These are phyloP conservation scores for Closterium sp. DNA, from an alignment of 139 green algal genomes.

Conservation along the genomic window DNA sequence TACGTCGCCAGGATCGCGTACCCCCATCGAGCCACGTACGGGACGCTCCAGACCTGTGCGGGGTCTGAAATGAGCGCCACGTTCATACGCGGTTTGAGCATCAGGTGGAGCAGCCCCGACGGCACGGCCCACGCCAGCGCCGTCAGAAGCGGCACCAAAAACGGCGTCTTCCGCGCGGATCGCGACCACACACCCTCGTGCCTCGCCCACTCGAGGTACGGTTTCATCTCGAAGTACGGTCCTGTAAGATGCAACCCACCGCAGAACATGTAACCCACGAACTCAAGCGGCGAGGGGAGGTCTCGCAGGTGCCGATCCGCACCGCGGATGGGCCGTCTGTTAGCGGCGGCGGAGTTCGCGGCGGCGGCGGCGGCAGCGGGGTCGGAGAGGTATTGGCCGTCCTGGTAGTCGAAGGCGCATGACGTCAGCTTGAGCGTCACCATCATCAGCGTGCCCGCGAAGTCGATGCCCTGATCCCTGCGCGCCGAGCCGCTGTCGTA, in stretches of 20 bases:
- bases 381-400: slow-evolving; percentile 3
- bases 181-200: not conserved
- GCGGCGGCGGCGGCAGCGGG: not conserved
- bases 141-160: not conserved
- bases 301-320: not conserved
- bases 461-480: slow-evolving; percentile 16
- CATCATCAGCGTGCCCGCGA: slow-evolving; percentile 25
- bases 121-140: not conserved
- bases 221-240: slow-evolving; percentile 13
- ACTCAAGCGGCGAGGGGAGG: slow-evolving; percentile 31
- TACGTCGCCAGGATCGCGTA: slow-evolving; percentile 32
- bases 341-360: not conserved
- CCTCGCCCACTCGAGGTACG: slow-evolving; percentile 26
- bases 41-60: not conserved
- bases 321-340: not conserved
- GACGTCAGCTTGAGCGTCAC: slow-evolving; percentile 31
- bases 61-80: not conserved
- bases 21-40: slow-evolving; percentile 13
- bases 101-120: slow-evolving; percentile 3
- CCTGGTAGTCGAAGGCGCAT: slow-evolving; percentile 24
- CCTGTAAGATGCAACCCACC: slow-evolving; percentile 18
- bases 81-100: slow-evolving; percentile 2
- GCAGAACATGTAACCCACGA: slow-evolving; percentile 42
- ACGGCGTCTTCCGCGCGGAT: not conserved
- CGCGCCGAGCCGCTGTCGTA: slow-evolving; percentile 15